These are phyloP conservation scores for Capronia epimyces DNA, from an alignment of 2,329 filamentous ascomycete species.

Conservation along the genomic window DNA sequence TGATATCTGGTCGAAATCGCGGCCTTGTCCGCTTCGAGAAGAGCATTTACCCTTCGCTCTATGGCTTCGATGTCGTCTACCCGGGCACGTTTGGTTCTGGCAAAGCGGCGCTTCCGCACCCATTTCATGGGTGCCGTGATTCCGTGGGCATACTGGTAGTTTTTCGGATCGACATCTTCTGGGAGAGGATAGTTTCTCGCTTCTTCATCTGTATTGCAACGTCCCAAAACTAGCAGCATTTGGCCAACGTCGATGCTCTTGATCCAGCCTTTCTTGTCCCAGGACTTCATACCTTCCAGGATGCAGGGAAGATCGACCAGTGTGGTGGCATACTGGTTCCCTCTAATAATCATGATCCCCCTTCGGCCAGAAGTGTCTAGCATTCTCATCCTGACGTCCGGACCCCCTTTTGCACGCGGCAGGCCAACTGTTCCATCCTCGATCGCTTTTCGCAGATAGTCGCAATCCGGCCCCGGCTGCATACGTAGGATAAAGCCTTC, in stretches of 20 bases:
- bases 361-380: conserved; percentile 63
- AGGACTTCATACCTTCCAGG: conserved; percentile 86
- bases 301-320: conserved; percentile 82
- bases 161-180: conserved; percentile 61
- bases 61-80: conserved; percentile 81
- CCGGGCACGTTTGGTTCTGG: conserved; percentile 64
- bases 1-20: conserved; percentile 59
- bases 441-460: conserved; percentile 72
- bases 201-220: conserved; percentile 61
- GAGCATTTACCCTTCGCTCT: conserved; percentile 68
- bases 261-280: conserved; percentile 81
- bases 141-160: conserved; percentile 74
- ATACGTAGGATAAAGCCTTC: conserved; percentile 87
- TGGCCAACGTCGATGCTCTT: conserved; percentile 85
- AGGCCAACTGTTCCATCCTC: conserved; percentile 71
- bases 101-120: conserved; percentile 72
- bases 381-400: conserved; percentile 75
- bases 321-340: conserved; percentile 67
- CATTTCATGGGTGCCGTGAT: conserved; percentile 84
- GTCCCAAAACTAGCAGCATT: conserved; percentile 75
- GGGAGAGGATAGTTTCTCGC: conserved; percentile 64
- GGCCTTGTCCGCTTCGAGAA: conserved; percentile 64
- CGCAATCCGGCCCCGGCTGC: conserved; percentile 76
- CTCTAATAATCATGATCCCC: conserved; percentile 65
- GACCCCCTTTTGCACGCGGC: conserved; percentile 58